These are phyloP conservation scores for Forsythia suspensa DNA, from an alignment of 257 asterid species.

Conservation along the genomic window DNA sequence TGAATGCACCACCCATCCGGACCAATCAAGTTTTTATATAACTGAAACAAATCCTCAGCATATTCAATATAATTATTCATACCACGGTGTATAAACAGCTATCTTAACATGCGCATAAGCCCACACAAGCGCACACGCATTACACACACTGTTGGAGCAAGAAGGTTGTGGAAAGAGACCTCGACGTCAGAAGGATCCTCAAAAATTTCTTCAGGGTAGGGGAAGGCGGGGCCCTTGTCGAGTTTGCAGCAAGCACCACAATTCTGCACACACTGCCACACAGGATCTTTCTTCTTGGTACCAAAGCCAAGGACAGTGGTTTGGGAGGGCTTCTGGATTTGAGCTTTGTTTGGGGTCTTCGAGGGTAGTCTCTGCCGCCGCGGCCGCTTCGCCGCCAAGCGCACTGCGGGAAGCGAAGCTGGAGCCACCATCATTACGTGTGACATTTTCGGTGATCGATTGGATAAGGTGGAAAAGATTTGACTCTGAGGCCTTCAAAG, in stretches of 20 bases:
- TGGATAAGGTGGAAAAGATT: not conserved
- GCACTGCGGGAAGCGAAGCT: slow-evolving; percentile 39
- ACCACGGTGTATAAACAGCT: not conserved
- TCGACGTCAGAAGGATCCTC: slow-evolving; percentile 75
- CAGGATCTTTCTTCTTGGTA: slow-evolving; percentile 59
- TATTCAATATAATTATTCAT: too few species aligned
- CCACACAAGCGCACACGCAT: not conserved
- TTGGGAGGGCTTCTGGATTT: slow-evolving; percentile 23
- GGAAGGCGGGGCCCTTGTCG: slow-evolving; percentile 79
- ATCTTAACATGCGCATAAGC: not conserved
- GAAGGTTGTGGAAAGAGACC: slow-evolving; percentile 42
- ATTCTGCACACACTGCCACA: slow-evolving; percentile 76
- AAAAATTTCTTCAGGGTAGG: slow-evolving; percentile 75
- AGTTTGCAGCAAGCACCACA: slow-evolving; percentile 99
- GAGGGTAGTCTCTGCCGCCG: slow-evolving; percentile 29
- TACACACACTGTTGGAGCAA: not conserved
- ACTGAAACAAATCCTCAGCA: slow-evolving; percentile 39
- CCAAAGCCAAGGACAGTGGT: slow-evolving; percentile 53
- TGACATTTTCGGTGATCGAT: slow-evolving; percentile 24
- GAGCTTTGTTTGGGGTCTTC: slow-evolving; percentile 22
- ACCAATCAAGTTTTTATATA: slow-evolving; percentile 77
- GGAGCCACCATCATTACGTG: slow-evolving; percentile 34
- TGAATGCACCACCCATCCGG: slow-evolving; percentile 94
- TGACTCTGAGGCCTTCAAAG: not conserved
- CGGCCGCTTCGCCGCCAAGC: slow-evolving; percentile 37